Conservation (phyloP, 129 eudicot species). For the Tagetes erecta region DNA sequence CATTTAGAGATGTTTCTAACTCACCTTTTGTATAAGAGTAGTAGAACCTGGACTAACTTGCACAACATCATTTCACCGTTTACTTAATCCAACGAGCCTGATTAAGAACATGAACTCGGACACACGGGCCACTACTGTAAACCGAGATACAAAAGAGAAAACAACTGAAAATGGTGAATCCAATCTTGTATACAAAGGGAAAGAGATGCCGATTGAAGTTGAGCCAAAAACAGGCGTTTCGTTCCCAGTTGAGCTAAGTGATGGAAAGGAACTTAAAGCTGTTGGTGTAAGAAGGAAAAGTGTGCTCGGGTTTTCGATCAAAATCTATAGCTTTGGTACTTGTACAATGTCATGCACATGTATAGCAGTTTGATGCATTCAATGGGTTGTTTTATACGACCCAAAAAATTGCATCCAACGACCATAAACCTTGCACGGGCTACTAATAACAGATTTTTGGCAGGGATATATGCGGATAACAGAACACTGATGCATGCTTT, state of each 20-base stretch:
- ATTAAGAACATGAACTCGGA: conserved; percentile 21
- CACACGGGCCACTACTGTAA: background rate
- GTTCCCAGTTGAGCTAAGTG: conserved; percentile 49
- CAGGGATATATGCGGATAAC: conserved; percentile 61
- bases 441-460: conserved; percentile 18
- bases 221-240: conserved; percentile 57
- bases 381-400: background rate
- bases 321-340: conserved; percentile 58
- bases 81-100: background rate
- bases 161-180: conserved; percentile 2
- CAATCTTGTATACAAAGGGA: background rate
- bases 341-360: conserved; percentile 6
- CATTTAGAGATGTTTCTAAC: conserved; percentile 9
- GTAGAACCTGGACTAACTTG: background rate
- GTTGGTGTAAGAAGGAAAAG: conserved; percentile 65
- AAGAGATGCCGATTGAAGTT: conserved; percentile 43
- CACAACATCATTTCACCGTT: background rate
- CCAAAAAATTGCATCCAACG: conserved; percentile 7
- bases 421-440: background rate
- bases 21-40: background rate
- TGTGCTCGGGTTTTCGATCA: conserved; percentile 58
- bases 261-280: conserved; percentile 57
- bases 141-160: background rate
- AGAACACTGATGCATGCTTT: conserved; percentile 48
- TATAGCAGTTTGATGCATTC: conserved; percentile 5